Evolutionary conservation across 129 eudicot species (phyloP).

Genomic region (Lactuca sativa): DNA sequence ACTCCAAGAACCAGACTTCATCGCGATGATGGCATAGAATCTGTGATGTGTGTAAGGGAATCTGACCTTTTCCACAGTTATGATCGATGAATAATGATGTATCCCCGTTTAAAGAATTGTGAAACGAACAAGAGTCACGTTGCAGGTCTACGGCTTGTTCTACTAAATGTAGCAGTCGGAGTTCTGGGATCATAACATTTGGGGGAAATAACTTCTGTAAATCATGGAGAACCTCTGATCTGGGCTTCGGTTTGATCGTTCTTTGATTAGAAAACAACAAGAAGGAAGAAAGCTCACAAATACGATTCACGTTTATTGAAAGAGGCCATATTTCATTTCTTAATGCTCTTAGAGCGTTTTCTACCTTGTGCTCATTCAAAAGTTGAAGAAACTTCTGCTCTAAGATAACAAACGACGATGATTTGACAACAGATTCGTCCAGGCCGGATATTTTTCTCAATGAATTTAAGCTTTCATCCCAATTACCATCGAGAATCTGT

Average conservation of each 20-base stretch:
- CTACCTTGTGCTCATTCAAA: conserved; percentile 39
- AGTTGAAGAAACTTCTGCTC: conserved; percentile 76
- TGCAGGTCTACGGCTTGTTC: conserved; percentile 75
- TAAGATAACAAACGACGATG: conserved; percentile 51
- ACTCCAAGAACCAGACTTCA: conserved; percentile 47
- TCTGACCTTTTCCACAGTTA: conserved; percentile 61
- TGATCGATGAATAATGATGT: conserved; percentile 68
- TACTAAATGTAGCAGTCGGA: conserved; percentile 60
- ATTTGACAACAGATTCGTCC: conserved; percentile 43
- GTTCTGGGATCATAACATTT: conserved; percentile 60
- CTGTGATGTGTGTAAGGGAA: conserved; percentile 50
- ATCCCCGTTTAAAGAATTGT: conserved; percentile 54
- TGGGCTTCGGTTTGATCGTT: conserved; percentile 28
- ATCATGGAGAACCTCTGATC: conserved; percentile 48
- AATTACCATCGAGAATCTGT: conserved; percentile 60
- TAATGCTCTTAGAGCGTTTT: conserved; percentile 59
- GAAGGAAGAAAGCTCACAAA: conserved; percentile 47
- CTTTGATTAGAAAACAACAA: conserved; percentile 32
- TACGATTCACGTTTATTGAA: conserved; percentile 30
- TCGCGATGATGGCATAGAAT: conserved; percentile 35
- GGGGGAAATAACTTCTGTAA: conserved; percentile 62
- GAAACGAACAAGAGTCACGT: conserved; percentile 59
- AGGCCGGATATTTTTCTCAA: conserved; percentile 38
- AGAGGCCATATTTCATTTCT: conserved; percentile 67
- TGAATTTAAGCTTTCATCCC: conserved; percentile 66